Evolutionary conservation across 345 rosid genomes (phyloP).

Genomic region (Sonneratia alba): DNA sequence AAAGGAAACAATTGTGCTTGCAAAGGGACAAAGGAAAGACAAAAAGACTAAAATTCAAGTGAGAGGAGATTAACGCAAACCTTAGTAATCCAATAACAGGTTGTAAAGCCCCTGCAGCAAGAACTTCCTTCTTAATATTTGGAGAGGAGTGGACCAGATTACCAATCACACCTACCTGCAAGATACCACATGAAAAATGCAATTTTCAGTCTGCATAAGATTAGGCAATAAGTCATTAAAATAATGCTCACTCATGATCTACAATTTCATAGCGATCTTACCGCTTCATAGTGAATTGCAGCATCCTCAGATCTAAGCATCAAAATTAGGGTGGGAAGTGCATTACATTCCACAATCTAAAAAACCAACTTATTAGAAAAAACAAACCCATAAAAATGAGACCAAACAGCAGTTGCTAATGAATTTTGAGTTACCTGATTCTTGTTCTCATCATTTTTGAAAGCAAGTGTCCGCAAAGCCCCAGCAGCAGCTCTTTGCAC

Average conservation of each 20-base stretch:
- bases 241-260: not conserved
- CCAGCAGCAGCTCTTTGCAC: slow-evolving; percentile 99
- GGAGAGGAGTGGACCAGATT: slow-evolving; percentile 97
- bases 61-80: slow-evolving; percentile 26
- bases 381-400: not conserved
- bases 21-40: not conserved
- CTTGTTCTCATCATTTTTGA: slow-evolving; percentile 91
- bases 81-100: slow-evolving; percentile 92
- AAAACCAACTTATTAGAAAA: slow-evolving; percentile 3
- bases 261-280: slow-evolving; percentile 23
- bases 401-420: not conserved
- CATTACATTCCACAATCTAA: slow-evolving; percentile 85
- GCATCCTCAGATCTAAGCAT: slow-evolving; percentile 96
- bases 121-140: slow-evolving; percentile 86
- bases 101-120: slow-evolving; percentile 90
- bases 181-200: not conserved
- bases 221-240: not conserved
- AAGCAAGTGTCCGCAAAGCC: slow-evolving; percentile 90
- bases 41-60: not conserved
- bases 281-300: slow-evolving; percentile 99
- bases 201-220: not conserved
- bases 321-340: slow-evolving; percentile 86
- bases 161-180: slow-evolving; percentile 37
- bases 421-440: slow-evolving; percentile 44
- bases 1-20: not conserved